phyloP scores from a whole-genome alignment of 2,329 filamentous ascomycete species.

The Hysterium pulicare region DNA sequence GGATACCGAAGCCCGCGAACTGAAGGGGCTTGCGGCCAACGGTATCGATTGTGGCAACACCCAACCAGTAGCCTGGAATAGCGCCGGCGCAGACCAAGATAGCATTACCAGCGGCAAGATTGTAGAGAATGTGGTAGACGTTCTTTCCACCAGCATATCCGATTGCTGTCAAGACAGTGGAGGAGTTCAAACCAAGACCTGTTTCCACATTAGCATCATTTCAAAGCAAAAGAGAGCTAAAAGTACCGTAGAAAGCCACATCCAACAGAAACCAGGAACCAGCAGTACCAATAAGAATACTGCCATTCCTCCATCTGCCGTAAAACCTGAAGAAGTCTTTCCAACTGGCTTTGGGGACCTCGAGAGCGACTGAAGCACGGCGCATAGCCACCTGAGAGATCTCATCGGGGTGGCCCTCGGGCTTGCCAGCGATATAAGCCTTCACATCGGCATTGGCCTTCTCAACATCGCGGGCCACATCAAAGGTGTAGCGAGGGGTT shows the following conservation, averaged over 20 bases:
- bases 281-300: constrained; percentile 72
- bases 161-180: constrained; percentile 66
- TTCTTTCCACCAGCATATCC: constrained; percentile 62
- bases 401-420: constrained; percentile 64
- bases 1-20: constrained; percentile 28
- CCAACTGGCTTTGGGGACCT: constrained; percentile 68
- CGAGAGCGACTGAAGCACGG: constrained; percentile 53
- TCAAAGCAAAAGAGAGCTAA: neutral
- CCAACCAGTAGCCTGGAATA: constrained; percentile 74
- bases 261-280: constrained; percentile 78
- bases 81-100: constrained; percentile 75
- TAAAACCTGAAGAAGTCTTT: constrained; percentile 71
- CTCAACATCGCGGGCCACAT: constrained; percentile 39
- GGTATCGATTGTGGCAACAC: constrained; percentile 58
- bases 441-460: constrained; percentile 66
- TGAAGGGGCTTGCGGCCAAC: constrained; percentile 53
- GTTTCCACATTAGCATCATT: constrained; percentile 49
- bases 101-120: constrained; percentile 73
- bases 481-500: constrained; percentile 41
- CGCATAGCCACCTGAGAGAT: constrained; percentile 59
- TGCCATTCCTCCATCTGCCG: constrained; percentile 65
- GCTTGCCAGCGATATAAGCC: constrained; percentile 67
- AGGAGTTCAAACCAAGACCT: constrained; percentile 68
- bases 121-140: constrained; percentile 68
- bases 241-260: constrained; percentile 40